These are phyloP conservation scores for Flaveria brownii DNA, from an alignment of 129 eudicot genomes.

Conservation along the genomic window DNA sequence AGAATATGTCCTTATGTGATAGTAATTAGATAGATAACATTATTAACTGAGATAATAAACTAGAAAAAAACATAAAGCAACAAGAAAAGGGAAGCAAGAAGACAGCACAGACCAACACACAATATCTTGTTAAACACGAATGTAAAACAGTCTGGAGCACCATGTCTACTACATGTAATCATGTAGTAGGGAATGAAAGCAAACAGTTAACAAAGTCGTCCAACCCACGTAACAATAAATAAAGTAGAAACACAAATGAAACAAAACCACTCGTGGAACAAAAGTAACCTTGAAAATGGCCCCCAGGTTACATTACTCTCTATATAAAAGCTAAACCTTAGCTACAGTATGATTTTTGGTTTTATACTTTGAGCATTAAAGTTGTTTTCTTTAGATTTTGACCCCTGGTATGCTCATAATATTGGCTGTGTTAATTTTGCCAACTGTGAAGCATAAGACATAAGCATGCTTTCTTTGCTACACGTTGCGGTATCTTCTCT, in stretches of 20 bases:
- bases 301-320: not conserved
- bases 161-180: not conserved
- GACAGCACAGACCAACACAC: slow-evolving; percentile 14
- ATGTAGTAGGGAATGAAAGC: slow-evolving; percentile 3
- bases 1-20: slow-evolving; percentile 6
- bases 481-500: too few species aligned
- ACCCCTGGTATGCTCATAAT: too few species aligned
- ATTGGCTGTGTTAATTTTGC: too few species aligned
- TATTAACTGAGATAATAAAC: not conserved
- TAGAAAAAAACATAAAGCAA: not conserved
- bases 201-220: slow-evolving; percentile 5
- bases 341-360: too few species aligned
- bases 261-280: not conserved
- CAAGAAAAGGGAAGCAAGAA: not conserved
- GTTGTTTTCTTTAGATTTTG: too few species aligned
- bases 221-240: not conserved
- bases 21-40: slow-evolving; percentile 6
- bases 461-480: too few species aligned
- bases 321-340: too few species aligned
- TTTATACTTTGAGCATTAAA: too few species aligned
- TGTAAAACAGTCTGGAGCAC: not conserved
- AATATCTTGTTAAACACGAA: not conserved
- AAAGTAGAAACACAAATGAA: slow-evolving; percentile 11
- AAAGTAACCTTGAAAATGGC: not conserved
- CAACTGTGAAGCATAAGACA: too few species aligned